Conservation (phyloP, 305 asterid genomes). For the Nicotiana rustica region DNA sequence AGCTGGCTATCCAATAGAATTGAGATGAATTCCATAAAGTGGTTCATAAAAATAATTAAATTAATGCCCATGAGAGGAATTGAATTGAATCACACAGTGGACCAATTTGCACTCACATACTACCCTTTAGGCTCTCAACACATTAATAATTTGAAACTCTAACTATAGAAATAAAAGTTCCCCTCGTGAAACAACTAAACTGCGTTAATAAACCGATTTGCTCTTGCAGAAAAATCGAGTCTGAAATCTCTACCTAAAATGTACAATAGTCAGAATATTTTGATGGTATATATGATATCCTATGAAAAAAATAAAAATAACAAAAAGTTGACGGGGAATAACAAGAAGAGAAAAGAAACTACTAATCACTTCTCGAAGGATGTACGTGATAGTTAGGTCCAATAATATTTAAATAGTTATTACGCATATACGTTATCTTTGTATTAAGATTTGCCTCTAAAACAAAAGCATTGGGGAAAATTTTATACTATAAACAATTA, state of each 20-base stretch:
- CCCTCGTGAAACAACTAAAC: too few relatives aligned
- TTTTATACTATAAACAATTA: not conserved
- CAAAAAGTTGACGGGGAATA: not conserved
- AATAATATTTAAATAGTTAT: not conserved
- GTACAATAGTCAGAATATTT: not conserved
- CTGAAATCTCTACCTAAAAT: conserved; percentile 15
- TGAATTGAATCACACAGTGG: conserved; percentile 35
- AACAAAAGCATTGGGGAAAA: conserved; percentile 28
- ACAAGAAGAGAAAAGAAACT: not conserved
- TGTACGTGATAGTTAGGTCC: conserved; percentile 32
- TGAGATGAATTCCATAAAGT: conserved; percentile 11
- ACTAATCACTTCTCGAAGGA: conserved; percentile 22
- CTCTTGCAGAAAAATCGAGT: not conserved
- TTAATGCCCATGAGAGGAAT: conserved; percentile 18
- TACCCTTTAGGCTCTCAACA: not conserved
- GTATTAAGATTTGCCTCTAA: conserved; percentile 24
- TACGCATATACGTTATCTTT: not conserved
- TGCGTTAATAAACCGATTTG: too few relatives aligned
- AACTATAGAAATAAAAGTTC: too few relatives aligned
- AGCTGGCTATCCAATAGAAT: conserved; percentile 29
- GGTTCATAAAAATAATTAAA: conserved; percentile 18
- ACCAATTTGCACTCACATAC: conserved; percentile 32
- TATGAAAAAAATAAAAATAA: too few relatives aligned
- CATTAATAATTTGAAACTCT: too few relatives aligned
- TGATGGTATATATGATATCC: not conserved